Evolutionary conservation across 2,329 filamentous ascomycete genomes (phyloP).

Genomic region (Fusarium longipes): DNA sequence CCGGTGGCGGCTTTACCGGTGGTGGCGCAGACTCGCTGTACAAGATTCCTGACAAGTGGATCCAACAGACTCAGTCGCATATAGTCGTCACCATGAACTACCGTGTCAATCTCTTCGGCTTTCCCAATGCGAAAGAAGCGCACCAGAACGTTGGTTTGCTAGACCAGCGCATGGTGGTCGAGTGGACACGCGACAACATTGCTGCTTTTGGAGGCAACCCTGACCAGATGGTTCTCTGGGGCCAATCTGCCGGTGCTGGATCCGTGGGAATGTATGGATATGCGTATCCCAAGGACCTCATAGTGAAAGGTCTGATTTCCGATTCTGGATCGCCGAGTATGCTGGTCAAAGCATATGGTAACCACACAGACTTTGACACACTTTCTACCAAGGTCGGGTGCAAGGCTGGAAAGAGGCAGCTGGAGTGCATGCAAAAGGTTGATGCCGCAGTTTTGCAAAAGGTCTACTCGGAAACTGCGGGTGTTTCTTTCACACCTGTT

Average conservation of each 20-base stretch:
- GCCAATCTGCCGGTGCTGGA: slow-evolving; percentile 17
- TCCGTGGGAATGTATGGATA: slow-evolving; percentile 26
- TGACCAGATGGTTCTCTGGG: slow-evolving; percentile 8
- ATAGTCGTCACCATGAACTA: slow-evolving; percentile 23
- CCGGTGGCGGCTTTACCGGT: slow-evolving; percentile 10
- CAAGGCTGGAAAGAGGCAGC: neutral
- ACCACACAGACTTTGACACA: slow-evolving; percentile 15
- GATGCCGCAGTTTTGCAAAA: slow-evolving; percentile 5
- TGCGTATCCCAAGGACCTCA: slow-evolving; percentile 8
- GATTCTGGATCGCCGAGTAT: slow-evolving; percentile 4
- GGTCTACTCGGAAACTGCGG: slow-evolving; percentile 6
- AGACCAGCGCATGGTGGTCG: slow-evolving; percentile 23
- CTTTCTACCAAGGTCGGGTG: slow-evolving; percentile 8
- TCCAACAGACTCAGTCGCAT: slow-evolving; percentile 13
- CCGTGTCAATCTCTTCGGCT: slow-evolving; percentile 18
- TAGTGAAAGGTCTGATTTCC: slow-evolving; percentile 12
- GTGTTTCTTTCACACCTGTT: slow-evolving; percentile 3
- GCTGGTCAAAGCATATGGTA: slow-evolving; percentile 1
- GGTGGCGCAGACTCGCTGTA: slow-evolving; percentile 13
- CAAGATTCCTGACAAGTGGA: slow-evolving; percentile 21
- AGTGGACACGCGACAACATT: slow-evolving; percentile 14
- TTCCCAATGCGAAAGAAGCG: slow-evolving; percentile 9
- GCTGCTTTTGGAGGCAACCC: neutral
- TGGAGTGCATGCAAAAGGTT: slow-evolving; percentile 11
- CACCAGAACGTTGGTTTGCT: slow-evolving; percentile 12